Percentiles rank a stretch among this genome's conserved stretches.
Evolutionary conservation across 1,139 yeast species (phyloP).

Genomic region (Magnusiomyces sp.): DNA sequence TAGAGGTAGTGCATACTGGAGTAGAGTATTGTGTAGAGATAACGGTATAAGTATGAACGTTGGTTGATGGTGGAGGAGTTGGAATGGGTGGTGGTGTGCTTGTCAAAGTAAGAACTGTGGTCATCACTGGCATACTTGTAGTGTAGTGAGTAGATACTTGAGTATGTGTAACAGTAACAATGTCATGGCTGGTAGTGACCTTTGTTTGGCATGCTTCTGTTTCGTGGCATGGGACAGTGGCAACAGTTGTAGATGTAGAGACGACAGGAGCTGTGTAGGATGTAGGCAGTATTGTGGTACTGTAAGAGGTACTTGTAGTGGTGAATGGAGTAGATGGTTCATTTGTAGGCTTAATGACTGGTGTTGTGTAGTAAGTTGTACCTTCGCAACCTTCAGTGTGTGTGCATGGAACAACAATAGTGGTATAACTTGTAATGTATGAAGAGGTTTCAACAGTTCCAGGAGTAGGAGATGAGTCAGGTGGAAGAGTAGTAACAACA

Average conservation of each 20-base stretch:
- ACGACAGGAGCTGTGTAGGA: not conserved
- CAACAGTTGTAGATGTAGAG: not conserved
- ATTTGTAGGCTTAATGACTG: too few relatives aligned
- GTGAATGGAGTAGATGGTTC: not conserved
- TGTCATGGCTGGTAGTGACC: not conserved
- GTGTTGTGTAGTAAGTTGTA: slow-evolving; percentile 1
- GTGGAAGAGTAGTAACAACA: not conserved
- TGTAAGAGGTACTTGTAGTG: not conserved
- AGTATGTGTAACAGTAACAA: not conserved
- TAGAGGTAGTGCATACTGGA: too few relatives aligned
- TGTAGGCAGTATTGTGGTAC: not conserved
- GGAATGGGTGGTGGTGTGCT: too few relatives aligned
- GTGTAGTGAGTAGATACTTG: too few relatives aligned
- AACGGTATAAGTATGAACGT: too few relatives aligned
- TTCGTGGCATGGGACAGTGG: not conserved
- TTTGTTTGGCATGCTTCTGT: slow-evolving; percentile 1
- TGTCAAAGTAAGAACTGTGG: too few relatives aligned
- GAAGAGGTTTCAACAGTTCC: not conserved
- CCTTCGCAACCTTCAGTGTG: not conserved
- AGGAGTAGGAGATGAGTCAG: not conserved
- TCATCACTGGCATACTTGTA: too few relatives aligned
- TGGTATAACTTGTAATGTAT: not conserved
- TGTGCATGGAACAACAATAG: slow-evolving; percentile 2
- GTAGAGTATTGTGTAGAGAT: too few relatives aligned
- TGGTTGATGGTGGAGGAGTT: too few relatives aligned